A percentile compares a stretch with the other conserved stretches of the same genome.
phyloP scores from a whole-genome alignment of 106 monocot species.

The Gastrodia elata region DNA sequence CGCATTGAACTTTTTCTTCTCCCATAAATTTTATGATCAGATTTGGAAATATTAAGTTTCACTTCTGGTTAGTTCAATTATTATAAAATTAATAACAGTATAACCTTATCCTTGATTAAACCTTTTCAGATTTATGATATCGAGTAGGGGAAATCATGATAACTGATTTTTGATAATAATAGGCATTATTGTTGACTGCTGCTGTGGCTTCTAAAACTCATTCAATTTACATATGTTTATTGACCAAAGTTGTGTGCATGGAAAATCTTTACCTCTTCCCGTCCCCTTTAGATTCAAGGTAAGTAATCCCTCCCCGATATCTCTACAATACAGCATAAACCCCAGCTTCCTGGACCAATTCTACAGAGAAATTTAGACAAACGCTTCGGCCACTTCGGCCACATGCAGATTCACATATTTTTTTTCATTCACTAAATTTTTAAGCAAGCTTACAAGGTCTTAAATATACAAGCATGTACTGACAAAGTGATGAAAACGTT shows the following conservation, averaged over 20 bases:
- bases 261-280: not conserved
- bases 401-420: not conserved
- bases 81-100: not conserved
- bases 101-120: not conserved
- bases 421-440: not conserved
- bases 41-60: not conserved
- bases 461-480: not conserved
- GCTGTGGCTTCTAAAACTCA: not conserved
- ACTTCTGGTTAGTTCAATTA: not conserved
- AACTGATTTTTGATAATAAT: no score
- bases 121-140: no score
- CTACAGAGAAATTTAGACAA: not conserved
- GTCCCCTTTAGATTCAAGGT: not conserved
- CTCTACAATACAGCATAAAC: not conserved
- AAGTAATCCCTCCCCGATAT: not conserved
- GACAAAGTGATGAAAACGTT: not conserved
- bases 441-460: not conserved
- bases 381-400: no score
- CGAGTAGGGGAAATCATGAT: no score
- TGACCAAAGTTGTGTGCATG: not conserved
- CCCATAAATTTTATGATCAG: not conserved
- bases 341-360: not conserved
- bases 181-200: not conserved
- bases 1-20: not conserved
- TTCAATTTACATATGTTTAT: no score